Evolutionary conservation across 2,329 filamentous ascomycete genomes (phyloP).

Genomic region (Scedosporium boydii): DNA sequence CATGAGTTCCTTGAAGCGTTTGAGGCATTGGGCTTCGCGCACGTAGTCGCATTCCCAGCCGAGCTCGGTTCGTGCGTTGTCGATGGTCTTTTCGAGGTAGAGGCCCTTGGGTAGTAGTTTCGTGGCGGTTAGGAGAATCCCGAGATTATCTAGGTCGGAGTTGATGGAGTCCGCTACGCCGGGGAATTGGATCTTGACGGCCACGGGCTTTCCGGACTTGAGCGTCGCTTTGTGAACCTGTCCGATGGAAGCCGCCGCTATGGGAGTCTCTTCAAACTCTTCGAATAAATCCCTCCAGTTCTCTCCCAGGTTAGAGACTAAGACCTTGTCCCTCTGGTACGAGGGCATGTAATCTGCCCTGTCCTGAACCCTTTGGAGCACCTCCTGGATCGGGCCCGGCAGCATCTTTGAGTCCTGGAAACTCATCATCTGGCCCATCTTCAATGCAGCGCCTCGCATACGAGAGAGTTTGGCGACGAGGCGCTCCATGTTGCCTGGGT

Average conservation of each 20-base stretch:
- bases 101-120: conserved; percentile 82
- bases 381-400: conserved; percentile 74
- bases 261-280: conserved; percentile 81
- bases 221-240: conserved; percentile 86
- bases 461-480: conserved; percentile 86
- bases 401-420: conserved; percentile 97
- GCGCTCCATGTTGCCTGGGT: conserved; percentile 82
- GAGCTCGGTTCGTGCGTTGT: conserved; percentile 83
- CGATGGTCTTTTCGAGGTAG: conserved; percentile 94
- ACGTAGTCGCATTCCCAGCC: conserved; percentile 96
- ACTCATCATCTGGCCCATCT: conserved; percentile 95
- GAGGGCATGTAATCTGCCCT: conserved; percentile 96
- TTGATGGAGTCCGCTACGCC: conserved; percentile 94
- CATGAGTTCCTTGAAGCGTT: conserved; percentile 69
- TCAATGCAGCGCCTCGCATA: conserved; percentile 95
- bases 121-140: conserved; percentile 81
- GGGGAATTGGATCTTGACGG: conserved; percentile 96
- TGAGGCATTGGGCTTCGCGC: conserved; percentile 75
- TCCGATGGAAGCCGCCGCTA: conserved; percentile 93
- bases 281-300: conserved; percentile 79
- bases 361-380: conserved; percentile 90
- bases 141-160: conserved; percentile 89
- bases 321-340: conserved; percentile 80
- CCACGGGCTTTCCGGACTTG: conserved; percentile 65
- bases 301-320: conserved; percentile 65